Evolutionary conservation across 495 filamentous ascomycete genomes (phyloP).

Genomic region (Aspergillus asperescens): DNA sequence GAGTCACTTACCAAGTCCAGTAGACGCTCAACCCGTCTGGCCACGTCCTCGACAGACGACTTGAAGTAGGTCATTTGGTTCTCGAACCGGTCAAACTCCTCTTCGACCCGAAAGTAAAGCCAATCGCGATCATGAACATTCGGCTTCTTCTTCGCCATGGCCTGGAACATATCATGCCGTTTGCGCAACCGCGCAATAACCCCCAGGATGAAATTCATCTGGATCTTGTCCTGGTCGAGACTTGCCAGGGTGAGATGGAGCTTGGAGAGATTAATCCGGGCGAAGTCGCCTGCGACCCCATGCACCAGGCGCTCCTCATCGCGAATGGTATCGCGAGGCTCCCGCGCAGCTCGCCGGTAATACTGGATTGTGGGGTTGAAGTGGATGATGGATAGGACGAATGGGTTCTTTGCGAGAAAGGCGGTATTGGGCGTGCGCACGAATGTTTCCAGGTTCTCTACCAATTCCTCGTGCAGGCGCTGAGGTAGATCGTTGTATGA

Average conservation of each 20-base stretch:
- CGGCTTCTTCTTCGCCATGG: neutral
- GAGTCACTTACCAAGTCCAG: constrained; percentile 5
- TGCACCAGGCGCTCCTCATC: constrained; percentile 7
- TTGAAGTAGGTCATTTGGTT: constrained; percentile 12
- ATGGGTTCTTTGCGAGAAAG: constrained; percentile 5
- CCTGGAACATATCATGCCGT: constrained; percentile 8
- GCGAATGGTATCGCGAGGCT: constrained; percentile 10
- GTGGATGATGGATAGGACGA: constrained; percentile 10
- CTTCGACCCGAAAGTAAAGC: constrained; percentile 10
- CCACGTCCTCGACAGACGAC: constrained; percentile 12
- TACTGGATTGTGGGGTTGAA: constrained; percentile 13
- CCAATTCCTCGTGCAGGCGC: constrained; percentile 9
- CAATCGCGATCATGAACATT: constrained; percentile 1
- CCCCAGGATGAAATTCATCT: constrained; percentile 10
- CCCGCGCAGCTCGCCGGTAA: constrained; percentile 6
- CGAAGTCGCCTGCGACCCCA: constrained; percentile 1
- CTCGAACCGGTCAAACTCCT: constrained; percentile 12
- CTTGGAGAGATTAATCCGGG: constrained; percentile 5
- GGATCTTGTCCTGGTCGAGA: constrained; percentile 12
- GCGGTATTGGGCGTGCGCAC: constrained; percentile 3
- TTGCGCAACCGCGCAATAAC: constrained; percentile 9
- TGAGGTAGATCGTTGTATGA: constrained; percentile 11
- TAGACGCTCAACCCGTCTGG: constrained; percentile 4
- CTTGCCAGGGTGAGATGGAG: constrained; percentile 9
- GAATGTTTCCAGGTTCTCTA: constrained; percentile 9